phyloP scores from a whole-genome alignment of 2,329 filamentous ascomycete genomes.

The Epichloe festucae region DNA sequence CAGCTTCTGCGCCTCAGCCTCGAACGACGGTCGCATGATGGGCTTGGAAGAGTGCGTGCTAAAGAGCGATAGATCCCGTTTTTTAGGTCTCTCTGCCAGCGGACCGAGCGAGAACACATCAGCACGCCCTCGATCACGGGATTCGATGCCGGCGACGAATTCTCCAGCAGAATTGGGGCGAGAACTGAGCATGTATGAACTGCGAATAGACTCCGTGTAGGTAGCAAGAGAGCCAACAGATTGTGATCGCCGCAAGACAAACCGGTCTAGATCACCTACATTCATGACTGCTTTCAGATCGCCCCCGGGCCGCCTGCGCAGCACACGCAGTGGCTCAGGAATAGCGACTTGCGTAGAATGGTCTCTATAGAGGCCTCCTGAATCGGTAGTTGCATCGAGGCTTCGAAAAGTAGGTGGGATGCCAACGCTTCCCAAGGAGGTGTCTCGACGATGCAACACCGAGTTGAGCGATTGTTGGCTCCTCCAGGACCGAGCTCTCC shows the following conservation, averaged over 20 bases:
- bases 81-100: slow-evolving; percentile 37
- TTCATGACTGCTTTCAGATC: slow-evolving; percentile 58
- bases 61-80: slow-evolving; percentile 39
- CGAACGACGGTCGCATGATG: slow-evolving; percentile 62
- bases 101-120: slow-evolving; percentile 46
- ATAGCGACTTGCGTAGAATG: slow-evolving; percentile 25
- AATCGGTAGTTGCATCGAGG: slow-evolving; percentile 47
- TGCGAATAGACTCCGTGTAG: slow-evolving; percentile 47
- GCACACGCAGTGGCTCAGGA: slow-evolving; percentile 44
- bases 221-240: slow-evolving; percentile 48
- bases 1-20: slow-evolving; percentile 75
- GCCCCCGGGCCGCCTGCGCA: slow-evolving; percentile 62
- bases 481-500: slow-evolving; percentile 33
- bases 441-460: slow-evolving; percentile 39
- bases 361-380: slow-evolving; percentile 35
- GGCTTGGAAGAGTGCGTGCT: slow-evolving; percentile 51
- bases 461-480: slow-evolving; percentile 38
- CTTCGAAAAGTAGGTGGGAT: slow-evolving; percentile 40
- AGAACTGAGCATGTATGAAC: slow-evolving; percentile 39
- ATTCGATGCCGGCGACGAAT: slow-evolving; percentile 10
- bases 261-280: slow-evolving; percentile 45
- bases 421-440: slow-evolving; percentile 47
- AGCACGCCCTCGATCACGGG: slow-evolving; percentile 16
- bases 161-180: slow-evolving; percentile 15
- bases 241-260: slow-evolving; percentile 36